Evolutionary conservation across 108 stramenopile species (phyloP), one percentile per base, ranked within the genome.

Genomic region (Hondaea fermentalgiana): DNA sequence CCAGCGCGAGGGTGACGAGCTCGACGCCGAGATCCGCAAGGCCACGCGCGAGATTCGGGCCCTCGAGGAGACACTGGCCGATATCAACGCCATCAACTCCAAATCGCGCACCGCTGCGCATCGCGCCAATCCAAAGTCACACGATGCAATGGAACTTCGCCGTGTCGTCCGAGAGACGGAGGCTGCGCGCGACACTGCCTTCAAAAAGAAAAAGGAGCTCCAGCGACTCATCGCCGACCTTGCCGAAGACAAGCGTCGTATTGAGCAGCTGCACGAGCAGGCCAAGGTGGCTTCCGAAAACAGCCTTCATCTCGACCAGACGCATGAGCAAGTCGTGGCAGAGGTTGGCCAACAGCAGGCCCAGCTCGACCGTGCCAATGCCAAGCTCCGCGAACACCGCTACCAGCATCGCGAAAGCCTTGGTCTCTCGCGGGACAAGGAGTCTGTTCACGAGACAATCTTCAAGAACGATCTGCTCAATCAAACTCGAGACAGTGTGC

Each of bases 1-100:
- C 57, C 96, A 96, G 92, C 89, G 95, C 49, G 91, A 95, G 88
- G 96, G 96, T 12, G 96, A 97, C 87, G 91, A 93, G 89, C 92
- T 97, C 16, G 95, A 97, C 72, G 92, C 89, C 45, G 93, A 94
- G 51, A 95, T 97, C 72, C 87, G 91, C 47, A 89, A 87, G 64
- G 90, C 94, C 43, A 93, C 94, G 89, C 83, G 90, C 51, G 95
- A 95, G 87, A 92, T 94, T 43, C 72, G 90, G 35, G 94, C 95
- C 1, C 89, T 95, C 44, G 87, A 93, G 64, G 91, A 58, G 59
- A 95, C 95, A 8, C 89, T 95, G 58, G 60, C 90, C 25, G 90
- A 95, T 71, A 87, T 95, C 58, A 92, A 95, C 55, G 59, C 28
- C 0, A 88, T 95, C 58, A 95, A 95, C 87, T 91, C 90, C 16